Base-by-base conservation (phyloP, 2,329 filamentous ascomycete species). In the Fusarium hainanense region DNA sequence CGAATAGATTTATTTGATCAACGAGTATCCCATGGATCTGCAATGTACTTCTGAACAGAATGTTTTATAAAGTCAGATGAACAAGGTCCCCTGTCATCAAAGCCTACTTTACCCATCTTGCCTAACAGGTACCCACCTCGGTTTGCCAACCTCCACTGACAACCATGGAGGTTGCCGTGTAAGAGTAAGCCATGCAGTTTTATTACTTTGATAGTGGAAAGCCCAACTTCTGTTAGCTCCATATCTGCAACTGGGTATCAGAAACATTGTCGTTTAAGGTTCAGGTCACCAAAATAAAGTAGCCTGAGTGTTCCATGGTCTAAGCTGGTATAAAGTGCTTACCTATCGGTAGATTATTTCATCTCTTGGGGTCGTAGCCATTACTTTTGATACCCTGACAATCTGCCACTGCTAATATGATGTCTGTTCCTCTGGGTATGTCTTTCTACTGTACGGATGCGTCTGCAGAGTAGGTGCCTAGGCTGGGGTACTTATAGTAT, bases 401-500 rank as follows among this genome's bases (percentile, higher is more conserved):
- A n/a, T 37, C 34, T 37, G 9, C 34, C 10, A 37, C 34, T 37
- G 34, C 10, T 37, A n/a, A 7, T n/a, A 9, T 37, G 6, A 37
- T 37, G 18, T 37, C 18, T n/a, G 34, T 37, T 37, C 34, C 7
- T n/a, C 18, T 4, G 34, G 34, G 34, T 6, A 37, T 37, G 18
- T 37, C 34, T 37, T 37, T 37, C 34, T 37, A 37, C 34, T n/a
- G 34, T 37, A n/a, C 9, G 23, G 23, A 25, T 25, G 23, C 23
- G 10, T 37, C 34, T 37, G 34, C 34, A 37, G 34, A 37, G 34
- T 37, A 37, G 21, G 21, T 21, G 3, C 34, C 9, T 52, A 27
- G 49, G 21, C 49, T 27, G 48, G 43, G 43, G 32, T 66, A 40
- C 30, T 28, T 41, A 56, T 48, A 44, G 37, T 50, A 20, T 46